Evolutionary conservation across 805 yeast species (phyloP).

Genomic region (Crinitomyces ghanaensis): DNA sequence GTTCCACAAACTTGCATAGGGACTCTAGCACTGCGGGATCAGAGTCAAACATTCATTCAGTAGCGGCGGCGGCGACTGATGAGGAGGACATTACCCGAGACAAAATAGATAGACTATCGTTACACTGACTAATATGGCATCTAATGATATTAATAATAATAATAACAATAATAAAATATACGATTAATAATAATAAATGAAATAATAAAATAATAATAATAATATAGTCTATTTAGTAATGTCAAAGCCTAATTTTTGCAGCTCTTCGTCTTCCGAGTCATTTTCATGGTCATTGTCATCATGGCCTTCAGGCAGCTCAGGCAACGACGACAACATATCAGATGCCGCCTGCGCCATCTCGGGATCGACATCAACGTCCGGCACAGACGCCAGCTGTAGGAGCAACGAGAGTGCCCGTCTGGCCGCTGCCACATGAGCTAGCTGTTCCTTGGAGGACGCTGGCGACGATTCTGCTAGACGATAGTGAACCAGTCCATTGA

Average conservation of each 20-base stretch:
- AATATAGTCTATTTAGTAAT: background rate
- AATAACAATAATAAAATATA: too few relatives aligned
- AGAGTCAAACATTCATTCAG: too few relatives aligned
- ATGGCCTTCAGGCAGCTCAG: constrained; percentile 34
- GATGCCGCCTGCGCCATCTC: constrained; percentile 48
- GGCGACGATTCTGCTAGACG: constrained; percentile 11
- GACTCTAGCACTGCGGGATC: too few relatives aligned
- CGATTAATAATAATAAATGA: too few relatives aligned
- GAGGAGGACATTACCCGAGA: constrained; percentile 1
- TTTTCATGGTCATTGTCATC: constrained; percentile 23
- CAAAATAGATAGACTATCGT: too few relatives aligned
- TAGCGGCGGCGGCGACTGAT: background rate
- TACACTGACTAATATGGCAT: too few relatives aligned
- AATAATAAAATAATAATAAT: too few relatives aligned
- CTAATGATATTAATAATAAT: too few relatives aligned
- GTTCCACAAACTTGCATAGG: too few relatives aligned
- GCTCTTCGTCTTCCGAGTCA: constrained; percentile 1
- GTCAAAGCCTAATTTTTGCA: too few relatives aligned
- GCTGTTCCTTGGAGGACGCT: constrained; percentile 19
- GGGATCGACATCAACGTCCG: constrained; percentile 38
- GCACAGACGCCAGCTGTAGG: constrained; percentile 30
- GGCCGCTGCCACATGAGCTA: constrained; percentile 32
- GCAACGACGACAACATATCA: constrained; percentile 41
- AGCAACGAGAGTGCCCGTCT: constrained; percentile 30
- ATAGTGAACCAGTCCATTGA: constrained; percentile 65